phyloP scores from a whole-genome alignment of 768 basidiomycete species.

The Cystofilobasidium macerans region DNA sequence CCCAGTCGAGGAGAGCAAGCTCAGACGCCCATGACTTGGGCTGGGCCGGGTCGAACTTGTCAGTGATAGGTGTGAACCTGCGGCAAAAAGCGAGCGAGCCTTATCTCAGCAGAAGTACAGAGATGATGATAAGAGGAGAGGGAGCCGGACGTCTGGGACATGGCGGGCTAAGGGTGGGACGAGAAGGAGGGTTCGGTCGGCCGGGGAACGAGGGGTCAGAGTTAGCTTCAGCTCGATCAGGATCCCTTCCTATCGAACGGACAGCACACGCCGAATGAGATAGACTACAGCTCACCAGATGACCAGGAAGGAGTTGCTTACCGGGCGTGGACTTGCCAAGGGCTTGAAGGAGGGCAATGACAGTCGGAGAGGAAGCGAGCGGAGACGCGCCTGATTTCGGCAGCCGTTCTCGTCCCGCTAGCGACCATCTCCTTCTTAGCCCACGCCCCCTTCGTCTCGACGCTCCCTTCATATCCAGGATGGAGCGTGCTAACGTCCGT shows the following conservation, averaged over 20 bases:
- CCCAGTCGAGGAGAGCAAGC: slow-evolving; percentile 18
- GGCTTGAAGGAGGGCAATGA: too few relatives aligned
- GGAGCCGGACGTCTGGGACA: background rate
- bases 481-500: background rate
- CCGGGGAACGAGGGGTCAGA: background rate
- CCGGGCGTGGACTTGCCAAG: too few relatives aligned
- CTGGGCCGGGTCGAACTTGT: background rate
- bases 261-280: too few relatives aligned
- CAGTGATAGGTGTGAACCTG: slow-evolving; percentile 13
- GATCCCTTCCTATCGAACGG: too few relatives aligned
- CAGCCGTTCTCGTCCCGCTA: too few relatives aligned
- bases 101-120: background rate
- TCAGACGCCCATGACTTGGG: slow-evolving; percentile 20
- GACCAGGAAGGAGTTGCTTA: too few relatives aligned
- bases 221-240: too few relatives aligned
- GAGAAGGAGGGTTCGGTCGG: background rate
- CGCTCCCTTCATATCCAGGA: background rate
- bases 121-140: background rate
- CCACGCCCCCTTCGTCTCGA: too few relatives aligned
- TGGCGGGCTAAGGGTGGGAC: background rate
- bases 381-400: background rate
- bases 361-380: too few relatives aligned
- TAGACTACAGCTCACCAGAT: too few relatives aligned
- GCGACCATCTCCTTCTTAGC: too few relatives aligned
- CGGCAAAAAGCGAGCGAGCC: too few relatives aligned